These are phyloP conservation scores for Skeletonema potamos DNA, from an alignment of 108 stramenopile species.

Conservation along the genomic window DNA sequence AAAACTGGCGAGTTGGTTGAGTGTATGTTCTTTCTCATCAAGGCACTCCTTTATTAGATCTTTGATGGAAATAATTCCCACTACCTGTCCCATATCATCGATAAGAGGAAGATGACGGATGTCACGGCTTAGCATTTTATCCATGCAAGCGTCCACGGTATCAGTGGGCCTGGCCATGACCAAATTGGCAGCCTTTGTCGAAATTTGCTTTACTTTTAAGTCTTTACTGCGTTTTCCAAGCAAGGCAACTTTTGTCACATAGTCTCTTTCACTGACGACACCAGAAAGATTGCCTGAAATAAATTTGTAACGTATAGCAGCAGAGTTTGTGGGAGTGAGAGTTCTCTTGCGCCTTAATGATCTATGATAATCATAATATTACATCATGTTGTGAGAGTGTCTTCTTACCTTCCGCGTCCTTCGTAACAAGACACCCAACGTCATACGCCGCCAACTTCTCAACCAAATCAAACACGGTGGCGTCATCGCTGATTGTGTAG, in stretches of 20 bases:
- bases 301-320: neutral
- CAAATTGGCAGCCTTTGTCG: constrained; percentile 81
- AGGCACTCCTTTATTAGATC: constrained; percentile 81
- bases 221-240: constrained; percentile 69
- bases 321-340: neutral
- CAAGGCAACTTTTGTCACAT: constrained; percentile 88
- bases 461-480: constrained; percentile 54
- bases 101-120: constrained; percentile 93
- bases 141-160: constrained; percentile 87
- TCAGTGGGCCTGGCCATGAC: constrained; percentile 79
- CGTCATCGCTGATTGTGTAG: constrained; percentile 59
- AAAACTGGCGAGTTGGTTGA: constrained; percentile 77
- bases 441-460: constrained; percentile 73
- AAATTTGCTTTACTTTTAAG: constrained; percentile 82
- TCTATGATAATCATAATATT: too few relatives aligned
- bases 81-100: constrained; percentile 63
- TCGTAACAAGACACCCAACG: constrained; percentile 89
- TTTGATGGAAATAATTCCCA: constrained; percentile 85
- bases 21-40: constrained; percentile 76
- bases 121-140: constrained; percentile 87
- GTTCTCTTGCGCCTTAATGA: too few relatives aligned
- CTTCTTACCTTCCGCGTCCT: constrained; percentile 65
- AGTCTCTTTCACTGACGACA: constrained; percentile 90
- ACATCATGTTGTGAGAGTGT: too few relatives aligned
- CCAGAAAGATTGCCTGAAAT: constrained; percentile 67